Evolutionary conservation across 2,329 filamentous ascomycete genomes (phyloP).

Genomic region (Didymellaceae sp.): DNA sequence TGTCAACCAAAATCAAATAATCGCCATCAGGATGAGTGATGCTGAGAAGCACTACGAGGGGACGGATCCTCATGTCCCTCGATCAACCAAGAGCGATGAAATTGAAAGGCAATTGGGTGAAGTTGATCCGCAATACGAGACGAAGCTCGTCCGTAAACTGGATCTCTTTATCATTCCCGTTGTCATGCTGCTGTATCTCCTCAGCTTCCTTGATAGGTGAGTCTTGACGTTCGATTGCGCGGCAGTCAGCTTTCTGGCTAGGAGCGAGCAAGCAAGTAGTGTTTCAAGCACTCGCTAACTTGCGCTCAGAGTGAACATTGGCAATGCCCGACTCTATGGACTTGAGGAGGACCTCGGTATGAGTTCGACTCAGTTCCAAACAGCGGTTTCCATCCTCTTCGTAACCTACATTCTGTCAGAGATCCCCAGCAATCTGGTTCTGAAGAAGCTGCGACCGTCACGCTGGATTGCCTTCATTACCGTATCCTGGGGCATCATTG

Average conservation of each 20-base stretch:
- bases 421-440: constrained; percentile 54
- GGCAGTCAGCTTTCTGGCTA: background rate
- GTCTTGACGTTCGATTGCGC: constrained; percentile 30
- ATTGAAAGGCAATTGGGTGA: constrained; percentile 37
- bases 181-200: constrained; percentile 73
- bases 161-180: constrained; percentile 70
- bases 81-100: constrained; percentile 29
- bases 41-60: constrained; percentile 32
- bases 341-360: constrained; percentile 69
- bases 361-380: constrained; percentile 71
- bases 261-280: background rate
- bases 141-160: constrained; percentile 67
- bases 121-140: constrained; percentile 54
- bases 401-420: constrained; percentile 56
- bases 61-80: constrained; percentile 17
- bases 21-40: constrained; percentile 34
- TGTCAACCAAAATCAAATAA: background rate
- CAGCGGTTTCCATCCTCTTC: constrained; percentile 53
- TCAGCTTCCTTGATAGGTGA: constrained; percentile 76
- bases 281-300: constrained; percentile 16
- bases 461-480: constrained; percentile 67
- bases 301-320: constrained; percentile 66
- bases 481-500: constrained; percentile 62
- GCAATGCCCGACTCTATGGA: constrained; percentile 69
- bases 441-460: constrained; percentile 54